Evolutionary conservation across 495 filamentous ascomycete species (phyloP).

Genomic region (Umbilicaria muhlenbergii): DNA sequence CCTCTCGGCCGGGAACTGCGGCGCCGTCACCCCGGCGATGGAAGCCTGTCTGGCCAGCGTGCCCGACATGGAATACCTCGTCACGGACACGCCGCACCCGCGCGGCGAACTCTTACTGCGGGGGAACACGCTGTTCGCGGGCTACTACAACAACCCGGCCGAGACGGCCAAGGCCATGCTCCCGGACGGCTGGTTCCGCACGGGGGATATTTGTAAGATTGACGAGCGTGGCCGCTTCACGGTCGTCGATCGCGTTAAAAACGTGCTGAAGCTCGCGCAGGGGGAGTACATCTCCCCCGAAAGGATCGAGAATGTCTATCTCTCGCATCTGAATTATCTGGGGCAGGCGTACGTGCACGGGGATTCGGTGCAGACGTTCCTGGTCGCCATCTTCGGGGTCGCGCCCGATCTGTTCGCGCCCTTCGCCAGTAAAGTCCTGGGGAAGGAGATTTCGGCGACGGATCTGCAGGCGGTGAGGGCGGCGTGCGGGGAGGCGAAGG

Average conservation of each 20-base stretch:
- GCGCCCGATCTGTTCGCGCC: conserved; percentile 66
- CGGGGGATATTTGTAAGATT: conserved; percentile 75
- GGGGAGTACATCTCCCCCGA: conserved; percentile 98
- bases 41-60: conserved; percentile 77
- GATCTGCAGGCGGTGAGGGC: conserved; percentile 52
- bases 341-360: conserved; percentile 81
- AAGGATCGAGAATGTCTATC: conserved; percentile 85
- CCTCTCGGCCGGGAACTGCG: conserved; percentile 67
- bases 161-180: conserved; percentile 74
- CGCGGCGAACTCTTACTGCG: conserved; percentile 83
- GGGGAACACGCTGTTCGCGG: conserved; percentile 59
- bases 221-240: conserved; percentile 77
- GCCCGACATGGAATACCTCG: conserved; percentile 88
- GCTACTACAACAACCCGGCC: conserved; percentile 77
- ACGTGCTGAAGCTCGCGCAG: conserved; percentile 92
- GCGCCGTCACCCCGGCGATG: conserved; percentile 44
- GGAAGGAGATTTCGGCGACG: conserved; percentile 40
- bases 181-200: conserved; percentile 91
- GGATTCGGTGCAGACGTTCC: conserved; percentile 64
- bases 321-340: conserved; percentile 62
- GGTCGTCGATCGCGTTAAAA: conserved; percentile 95
- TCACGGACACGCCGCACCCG: conserved; percentile 81
- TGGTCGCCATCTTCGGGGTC: conserved; percentile 80
- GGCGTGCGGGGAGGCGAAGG: conserved; percentile 46
- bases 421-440: conserved; percentile 62